Conservation (phyloP, 208 protist species). For the Crithidia brevicula region DNA sequence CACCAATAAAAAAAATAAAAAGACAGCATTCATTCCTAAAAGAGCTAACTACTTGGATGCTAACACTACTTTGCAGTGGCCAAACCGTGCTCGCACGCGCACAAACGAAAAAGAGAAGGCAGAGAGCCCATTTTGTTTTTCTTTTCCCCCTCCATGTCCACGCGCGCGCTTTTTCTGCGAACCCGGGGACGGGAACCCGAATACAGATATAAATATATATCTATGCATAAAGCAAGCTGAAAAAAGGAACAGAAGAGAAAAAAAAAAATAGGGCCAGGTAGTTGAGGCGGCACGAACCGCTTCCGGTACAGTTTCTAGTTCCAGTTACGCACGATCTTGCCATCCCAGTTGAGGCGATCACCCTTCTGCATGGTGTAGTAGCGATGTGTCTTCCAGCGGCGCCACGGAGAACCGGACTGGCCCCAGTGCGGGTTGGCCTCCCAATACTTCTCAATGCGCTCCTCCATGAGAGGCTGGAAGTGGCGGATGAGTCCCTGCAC, state of each 20-base stretch:
- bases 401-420: constrained; percentile 78
- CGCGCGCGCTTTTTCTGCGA: too few relatives aligned
- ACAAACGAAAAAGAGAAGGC: too few relatives aligned
- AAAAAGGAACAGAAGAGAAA: too few relatives aligned
- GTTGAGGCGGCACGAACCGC: too few relatives aligned
- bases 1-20: constrained; percentile 18
- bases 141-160: too few relatives aligned
- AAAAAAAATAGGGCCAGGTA: neutral
- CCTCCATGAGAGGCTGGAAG: constrained; percentile 96
- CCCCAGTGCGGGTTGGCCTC: constrained; percentile 90
- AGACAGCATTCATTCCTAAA: constrained; percentile 3
- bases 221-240: too few relatives aligned
- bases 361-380: constrained; percentile 94
- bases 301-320: constrained; percentile 71
- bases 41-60: constrained; percentile 18
- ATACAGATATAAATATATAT: too few relatives aligned
- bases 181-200: too few relatives aligned
- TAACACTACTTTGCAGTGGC: constrained; percentile 12
- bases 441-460: constrained; percentile 93
- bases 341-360: constrained; percentile 86
- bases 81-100: too few relatives aligned
- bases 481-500: constrained; percentile 98
- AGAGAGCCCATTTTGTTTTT: too few relatives aligned
- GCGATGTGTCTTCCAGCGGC: constrained; percentile 86
- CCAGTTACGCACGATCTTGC: constrained; percentile 90